Conservation (phyloP, 441 rosid species). For the Dalechampia spathulata region DNA sequence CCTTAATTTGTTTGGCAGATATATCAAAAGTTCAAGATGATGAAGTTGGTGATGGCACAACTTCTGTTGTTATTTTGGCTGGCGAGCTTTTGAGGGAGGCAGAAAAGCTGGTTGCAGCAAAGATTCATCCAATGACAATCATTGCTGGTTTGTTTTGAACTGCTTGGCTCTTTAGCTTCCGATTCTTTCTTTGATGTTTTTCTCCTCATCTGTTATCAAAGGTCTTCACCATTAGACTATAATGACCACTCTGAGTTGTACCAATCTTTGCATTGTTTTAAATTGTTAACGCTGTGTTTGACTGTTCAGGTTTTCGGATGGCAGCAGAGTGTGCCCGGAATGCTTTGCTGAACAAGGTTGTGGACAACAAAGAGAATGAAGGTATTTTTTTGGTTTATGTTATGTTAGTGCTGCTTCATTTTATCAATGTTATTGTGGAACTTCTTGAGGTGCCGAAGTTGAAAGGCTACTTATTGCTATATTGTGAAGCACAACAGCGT, state of each 20-base stretch:
- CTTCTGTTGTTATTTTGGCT: conserved; percentile 97
- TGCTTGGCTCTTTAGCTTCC: neutral
- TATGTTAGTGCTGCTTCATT: too few relatives aligned
- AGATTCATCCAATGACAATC: conserved; percentile 97
- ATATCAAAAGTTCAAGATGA: conserved; percentile 99
- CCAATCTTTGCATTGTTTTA: neutral
- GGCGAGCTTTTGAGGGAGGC: conserved; percentile 98
- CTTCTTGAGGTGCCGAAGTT: neutral
- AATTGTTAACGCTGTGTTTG: neutral
- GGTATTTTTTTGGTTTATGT: conserved; percentile 49
- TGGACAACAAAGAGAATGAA: conserved; percentile 76
- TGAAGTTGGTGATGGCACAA: conserved; percentile 99
- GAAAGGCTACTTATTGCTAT: neutral
- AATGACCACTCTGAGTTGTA: neutral
- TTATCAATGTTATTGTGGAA: too few relatives aligned
- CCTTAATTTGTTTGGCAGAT: conserved; percentile 39
- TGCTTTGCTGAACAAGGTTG: conserved; percentile 63
- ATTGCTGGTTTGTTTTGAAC: conserved; percentile 50
- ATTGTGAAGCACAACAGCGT: neutral
- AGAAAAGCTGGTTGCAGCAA: conserved; percentile 80
- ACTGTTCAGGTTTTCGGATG: conserved; percentile 71
- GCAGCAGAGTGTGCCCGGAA: conserved; percentile 93
- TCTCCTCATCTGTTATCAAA: neutral
- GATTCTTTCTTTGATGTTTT: neutral
- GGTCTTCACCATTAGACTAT: neutral